Base-by-base conservation (phyloP, 805 yeast genomes). In the Candida arabinofermentans region DNA sequence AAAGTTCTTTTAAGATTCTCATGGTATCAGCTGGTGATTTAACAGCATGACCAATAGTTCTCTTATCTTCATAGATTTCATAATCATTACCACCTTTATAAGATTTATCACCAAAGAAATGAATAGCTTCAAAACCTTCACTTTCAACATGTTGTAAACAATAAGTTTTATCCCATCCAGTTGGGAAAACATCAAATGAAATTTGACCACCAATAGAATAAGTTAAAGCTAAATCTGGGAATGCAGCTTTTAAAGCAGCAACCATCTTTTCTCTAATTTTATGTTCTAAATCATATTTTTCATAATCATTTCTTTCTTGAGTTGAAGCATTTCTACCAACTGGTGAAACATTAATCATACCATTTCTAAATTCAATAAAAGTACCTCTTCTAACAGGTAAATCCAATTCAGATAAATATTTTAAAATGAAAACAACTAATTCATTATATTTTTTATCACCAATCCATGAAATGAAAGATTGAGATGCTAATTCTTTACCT, bases 81-180 rank as follows among this genome's bases (percentile, higher is more conserved):
- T 83, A 93, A 73, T 93, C 99, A 71, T 93, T 93, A 72, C 99
- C 99, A 64, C 99, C 99, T 71, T 81, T 68, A 75, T 85, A 85
- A 53, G 96, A 77, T 78, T 93, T 93, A 78, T 93, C 99, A 71
- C 99, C 99, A 64, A 93, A 93, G 81, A 93, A 93, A 74, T 93
- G 98, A 59, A 93, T 88, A 57, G 79, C 76, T 60, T 81, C 75
- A 73, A 90, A 93, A 52, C 84, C 81, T 69, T 91, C 96, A 46
- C 74, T 67, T 59, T 71, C 87, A 57, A 93, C 90, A 70, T 91
- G 99, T 69, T 84, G 89, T 64, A 93, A 79, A 69, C 96, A 87
- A 75, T 91, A 93, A 48, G 99, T 93, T 80, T 93, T 93, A 71
- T 93, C 99, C 99, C 99, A 93, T 62, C 99, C 99, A 50, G 96